phyloP scores from a whole-genome alignment of 2,329 filamentous ascomycete genomes.

The Zymoseptoria brevis region DNA sequence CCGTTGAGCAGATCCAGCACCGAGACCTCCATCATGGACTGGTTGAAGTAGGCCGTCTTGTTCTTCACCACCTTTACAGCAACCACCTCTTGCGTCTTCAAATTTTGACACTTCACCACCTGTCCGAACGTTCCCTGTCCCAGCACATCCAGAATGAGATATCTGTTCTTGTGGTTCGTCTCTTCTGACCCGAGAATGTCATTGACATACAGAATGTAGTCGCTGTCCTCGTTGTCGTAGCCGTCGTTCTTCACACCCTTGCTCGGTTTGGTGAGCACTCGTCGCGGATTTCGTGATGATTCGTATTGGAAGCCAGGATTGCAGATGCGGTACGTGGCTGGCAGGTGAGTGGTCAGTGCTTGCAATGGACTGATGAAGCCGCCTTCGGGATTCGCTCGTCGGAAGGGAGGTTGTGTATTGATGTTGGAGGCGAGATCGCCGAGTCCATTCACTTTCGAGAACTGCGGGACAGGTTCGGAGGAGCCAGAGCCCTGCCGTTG shows the following conservation, averaged over 20 bases:
- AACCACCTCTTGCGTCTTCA: constrained; percentile 97
- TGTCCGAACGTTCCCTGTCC: constrained; percentile 97
- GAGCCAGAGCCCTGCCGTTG: constrained; percentile 32
- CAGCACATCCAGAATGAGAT: constrained; percentile 91
- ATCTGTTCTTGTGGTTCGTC: constrained; percentile 97
- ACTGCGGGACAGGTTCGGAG: constrained; percentile 64
- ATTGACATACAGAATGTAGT: constrained; percentile 98
- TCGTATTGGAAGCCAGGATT: constrained; percentile 98
- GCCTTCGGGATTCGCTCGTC: constrained; percentile 89
- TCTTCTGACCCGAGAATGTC: constrained; percentile 97
- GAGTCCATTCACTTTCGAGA: constrained; percentile 65
- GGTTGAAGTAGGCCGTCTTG: constrained; percentile 97
- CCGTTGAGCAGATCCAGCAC: constrained; percentile 95
- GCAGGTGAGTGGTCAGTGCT: constrained; percentile 86
- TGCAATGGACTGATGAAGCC: constrained; percentile 97
- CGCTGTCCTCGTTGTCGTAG: constrained; percentile 97
- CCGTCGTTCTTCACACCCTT: constrained; percentile 98
- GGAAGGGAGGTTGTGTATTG: constrained; percentile 80
- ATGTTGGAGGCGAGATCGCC: constrained; percentile 73
- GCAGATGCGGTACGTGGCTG: constrained; percentile 94
- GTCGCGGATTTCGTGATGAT: constrained; percentile 87
- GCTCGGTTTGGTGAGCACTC: constrained; percentile 95
- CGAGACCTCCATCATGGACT: constrained; percentile 99
- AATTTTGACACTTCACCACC: constrained; percentile 96
- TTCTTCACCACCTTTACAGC: constrained; percentile 99